Percentiles rank a stretch among this genome's conserved stretches.
phyloP scores from a whole-genome alignment of 192 early-diverging fungal species.

The Coemansia sp. region DNA sequence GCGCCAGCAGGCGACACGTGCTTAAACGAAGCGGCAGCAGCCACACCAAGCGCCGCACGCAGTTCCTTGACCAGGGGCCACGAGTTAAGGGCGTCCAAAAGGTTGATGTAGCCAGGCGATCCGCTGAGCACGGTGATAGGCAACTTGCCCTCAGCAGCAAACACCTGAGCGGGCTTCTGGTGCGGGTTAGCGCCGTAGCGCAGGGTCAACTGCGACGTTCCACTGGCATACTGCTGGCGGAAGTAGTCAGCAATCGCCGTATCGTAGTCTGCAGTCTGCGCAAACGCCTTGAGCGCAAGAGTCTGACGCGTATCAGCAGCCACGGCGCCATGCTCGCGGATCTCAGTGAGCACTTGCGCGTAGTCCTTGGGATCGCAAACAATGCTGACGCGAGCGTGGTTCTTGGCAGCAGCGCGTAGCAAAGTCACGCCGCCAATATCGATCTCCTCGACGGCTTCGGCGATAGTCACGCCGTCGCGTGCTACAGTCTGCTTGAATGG shows the following conservation, averaged over 20 bases:
- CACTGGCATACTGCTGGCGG: conserved; percentile 85
- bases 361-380: conserved; percentile 95
- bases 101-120: conserved; percentile 97
- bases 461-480: conserved; percentile 85
- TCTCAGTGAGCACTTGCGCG: conserved; percentile 73
- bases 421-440: conserved; percentile 99
- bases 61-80: conserved; percentile 99
- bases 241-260: conserved; percentile 94
- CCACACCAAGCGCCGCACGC: conserved; percentile 77
- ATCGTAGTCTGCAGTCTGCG: conserved; percentile 96
- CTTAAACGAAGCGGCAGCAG: conserved; percentile 98
- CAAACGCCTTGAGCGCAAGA: conserved; percentile 95
- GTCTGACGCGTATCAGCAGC: conserved; percentile 73
- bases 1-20: conserved; percentile 99
- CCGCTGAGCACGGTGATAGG: conserved; percentile 93
- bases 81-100: conserved; percentile 95
- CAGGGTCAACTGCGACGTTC: conserved; percentile 77
- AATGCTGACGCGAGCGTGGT: conserved; percentile 93
- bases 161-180: conserved; percentile 97
- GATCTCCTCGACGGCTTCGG: conserved; percentile 97
- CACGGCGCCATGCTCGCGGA: conserved; percentile 67
- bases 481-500: conserved; percentile 96
- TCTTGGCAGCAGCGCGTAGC: conserved; percentile 98
- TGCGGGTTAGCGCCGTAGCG: conserved; percentile 99
- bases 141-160: conserved; percentile 71